Evolutionary conservation across 345 rosid species (phyloP).

Genomic region (Boechera stricta): DNA sequence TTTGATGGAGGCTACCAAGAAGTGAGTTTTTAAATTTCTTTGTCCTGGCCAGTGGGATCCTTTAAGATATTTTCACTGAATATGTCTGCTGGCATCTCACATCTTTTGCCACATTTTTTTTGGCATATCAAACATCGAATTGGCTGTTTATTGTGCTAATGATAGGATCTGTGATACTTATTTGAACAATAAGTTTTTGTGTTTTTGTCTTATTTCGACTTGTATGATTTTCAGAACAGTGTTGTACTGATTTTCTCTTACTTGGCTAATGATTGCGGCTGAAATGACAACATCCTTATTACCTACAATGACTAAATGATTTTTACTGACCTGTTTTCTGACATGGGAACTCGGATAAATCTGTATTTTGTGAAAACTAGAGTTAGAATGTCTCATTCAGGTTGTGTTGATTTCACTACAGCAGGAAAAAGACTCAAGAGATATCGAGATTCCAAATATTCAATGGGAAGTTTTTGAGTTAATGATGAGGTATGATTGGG

Average conservation of each 20-base stretch:
- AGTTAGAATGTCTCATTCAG: neutral
- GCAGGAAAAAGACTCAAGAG: constrained; percentile 89
- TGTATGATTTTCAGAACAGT: neutral
- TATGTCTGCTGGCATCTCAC: neutral
- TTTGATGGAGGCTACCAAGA: constrained; percentile 91
- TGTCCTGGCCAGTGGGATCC: neutral
- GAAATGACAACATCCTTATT: too few relatives aligned
- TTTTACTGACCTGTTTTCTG: too few relatives aligned
- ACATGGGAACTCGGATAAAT: too few relatives aligned
- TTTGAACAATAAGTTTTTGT: neutral
- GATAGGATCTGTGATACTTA: neutral
- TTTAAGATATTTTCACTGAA: neutral
- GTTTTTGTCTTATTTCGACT: neutral
- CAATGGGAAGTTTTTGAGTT: constrained; percentile 89
- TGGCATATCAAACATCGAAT: too few relatives aligned
- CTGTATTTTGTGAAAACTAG: neutral
- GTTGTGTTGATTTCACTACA: constrained; percentile 11
- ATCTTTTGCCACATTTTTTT: too few relatives aligned
- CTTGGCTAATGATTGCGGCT: too few relatives aligned
- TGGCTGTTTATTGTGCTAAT: neutral
- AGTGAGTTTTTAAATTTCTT: constrained; percentile 37
- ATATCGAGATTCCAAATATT: constrained; percentile 89
- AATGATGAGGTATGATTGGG: constrained; percentile 56
- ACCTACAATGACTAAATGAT: neutral
- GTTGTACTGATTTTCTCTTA: neutral